Evolutionary conservation across 306 rosid species (phyloP).

Genomic region (Malus sylvestris): DNA sequence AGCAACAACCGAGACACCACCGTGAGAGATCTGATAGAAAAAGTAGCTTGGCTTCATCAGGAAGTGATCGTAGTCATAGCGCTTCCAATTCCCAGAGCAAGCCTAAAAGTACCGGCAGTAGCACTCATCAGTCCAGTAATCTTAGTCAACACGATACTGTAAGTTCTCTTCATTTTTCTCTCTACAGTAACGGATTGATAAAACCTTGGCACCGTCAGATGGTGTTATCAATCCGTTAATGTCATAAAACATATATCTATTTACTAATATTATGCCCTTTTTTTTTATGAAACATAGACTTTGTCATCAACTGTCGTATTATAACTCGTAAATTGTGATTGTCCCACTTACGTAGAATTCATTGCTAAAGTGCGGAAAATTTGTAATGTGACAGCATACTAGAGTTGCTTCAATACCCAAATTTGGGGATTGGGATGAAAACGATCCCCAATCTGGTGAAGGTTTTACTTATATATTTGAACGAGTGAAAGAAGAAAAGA

Average conservation of each 20-base stretch:
- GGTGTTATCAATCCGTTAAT: no score
- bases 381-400: slow-evolving; percentile 15
- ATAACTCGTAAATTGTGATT: neutral
- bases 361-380: neutral
- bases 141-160: neutral
- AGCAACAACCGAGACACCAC: neutral
- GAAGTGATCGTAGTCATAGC: neutral
- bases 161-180: neutral
- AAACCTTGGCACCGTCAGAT: no score
- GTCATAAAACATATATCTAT: no score
- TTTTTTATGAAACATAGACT: no score
- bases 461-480: slow-evolving; percentile 31
- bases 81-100: neutral
- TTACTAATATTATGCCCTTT: no score
- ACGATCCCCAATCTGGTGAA: slow-evolving; percentile 44
- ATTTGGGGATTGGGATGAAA: slow-evolving; percentile 54
- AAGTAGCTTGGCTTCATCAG: neutral
- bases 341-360: neutral
- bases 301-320: no score
- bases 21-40: neutral
- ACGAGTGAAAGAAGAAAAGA: slow-evolving; percentile 28
- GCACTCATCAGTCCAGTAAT: neutral
- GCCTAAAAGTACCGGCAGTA: neutral
- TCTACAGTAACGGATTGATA: no score
- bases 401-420: slow-evolving; percentile 33